Evolutionary conservation across 73 alveolate species (phyloP).

Genomic region (Paramecium bursaria): DNA sequence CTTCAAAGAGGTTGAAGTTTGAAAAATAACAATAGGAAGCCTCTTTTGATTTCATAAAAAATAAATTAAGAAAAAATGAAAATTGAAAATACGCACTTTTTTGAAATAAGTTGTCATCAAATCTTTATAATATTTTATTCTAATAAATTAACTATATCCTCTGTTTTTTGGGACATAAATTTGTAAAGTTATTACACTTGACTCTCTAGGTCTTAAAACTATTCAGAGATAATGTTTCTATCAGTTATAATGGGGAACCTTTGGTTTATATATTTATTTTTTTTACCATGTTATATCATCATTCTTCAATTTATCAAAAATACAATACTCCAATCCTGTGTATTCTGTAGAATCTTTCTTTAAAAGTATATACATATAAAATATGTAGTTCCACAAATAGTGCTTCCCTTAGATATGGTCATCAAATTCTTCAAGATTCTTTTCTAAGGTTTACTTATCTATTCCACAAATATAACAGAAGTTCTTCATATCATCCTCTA

Average conservation of each 20-base stretch:
- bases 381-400: conserved; percentile 65
- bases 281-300: conserved; percentile 39
- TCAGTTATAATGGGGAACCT: conserved; percentile 21
- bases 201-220: too few relatives aligned
- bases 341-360: conserved; percentile 67
- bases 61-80: too few relatives aligned
- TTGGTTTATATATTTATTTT: neutral
- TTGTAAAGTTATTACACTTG: too few relatives aligned
- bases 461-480: conserved; percentile 68
- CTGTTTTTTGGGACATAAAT: too few relatives aligned
- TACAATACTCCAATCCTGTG: conserved; percentile 66
- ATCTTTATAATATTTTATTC: too few relatives aligned
- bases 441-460: conserved; percentile 60
- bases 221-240: too few relatives aligned
- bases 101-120: too few relatives aligned
- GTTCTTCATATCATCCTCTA: conserved; percentile 64
- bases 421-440: conserved; percentile 54
- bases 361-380: conserved; percentile 40
- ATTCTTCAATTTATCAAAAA: conserved; percentile 46
- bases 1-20: conserved; percentile 35
- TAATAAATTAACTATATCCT: too few relatives aligned
- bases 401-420: conserved; percentile 57
- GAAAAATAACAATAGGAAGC: conserved; percentile 50
- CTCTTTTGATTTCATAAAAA: too few relatives aligned
- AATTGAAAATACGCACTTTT: too few relatives aligned